Conservation (phyloP, 306 rosid genomes). For the Cucurbita moschata region DNA sequence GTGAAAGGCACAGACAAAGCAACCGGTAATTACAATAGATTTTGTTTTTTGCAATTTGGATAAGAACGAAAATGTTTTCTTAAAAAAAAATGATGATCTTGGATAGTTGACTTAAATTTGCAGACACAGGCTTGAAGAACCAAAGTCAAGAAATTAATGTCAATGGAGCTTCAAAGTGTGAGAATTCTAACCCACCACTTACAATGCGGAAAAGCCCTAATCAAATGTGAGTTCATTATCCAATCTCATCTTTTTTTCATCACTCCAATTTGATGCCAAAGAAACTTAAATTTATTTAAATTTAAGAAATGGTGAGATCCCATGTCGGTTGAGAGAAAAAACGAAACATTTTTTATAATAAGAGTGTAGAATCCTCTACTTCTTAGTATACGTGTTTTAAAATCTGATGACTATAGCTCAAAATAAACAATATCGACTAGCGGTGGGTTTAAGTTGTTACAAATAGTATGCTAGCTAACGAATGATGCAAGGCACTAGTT, state of each 20-base stretch:
- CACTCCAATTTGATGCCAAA: not conserved
- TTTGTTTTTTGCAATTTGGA: too few relatives aligned
- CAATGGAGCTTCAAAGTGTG: not conserved
- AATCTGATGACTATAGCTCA: too few relatives aligned
- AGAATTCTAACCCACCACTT: not conserved
- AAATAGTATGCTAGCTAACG: too few relatives aligned
- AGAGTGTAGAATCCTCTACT: too few relatives aligned
- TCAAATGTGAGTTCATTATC: not conserved
- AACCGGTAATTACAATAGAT: conserved; percentile 34
- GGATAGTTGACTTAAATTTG: not conserved
- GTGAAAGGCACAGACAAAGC: conserved; percentile 82
- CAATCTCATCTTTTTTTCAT: not conserved
- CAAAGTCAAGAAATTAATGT: not conserved
- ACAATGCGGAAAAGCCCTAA: not conserved
- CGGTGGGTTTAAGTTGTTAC: too few relatives aligned
- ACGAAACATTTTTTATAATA: too few relatives aligned
- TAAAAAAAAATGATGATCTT: too few relatives aligned
- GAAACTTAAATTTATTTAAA: not conserved
- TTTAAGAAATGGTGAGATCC: not conserved
- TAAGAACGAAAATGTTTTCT: not conserved
- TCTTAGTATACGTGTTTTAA: too few relatives aligned
- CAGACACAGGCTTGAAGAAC: not conserved
- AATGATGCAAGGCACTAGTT: too few relatives aligned
- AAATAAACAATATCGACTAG: too few relatives aligned
- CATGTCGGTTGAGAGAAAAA: not conserved